Evolutionary conservation across 768 basidiomycete genomes (phyloP), one percentile per base, ranked within the genome.

Genomic region (Lyophyllum semitale): DNA sequence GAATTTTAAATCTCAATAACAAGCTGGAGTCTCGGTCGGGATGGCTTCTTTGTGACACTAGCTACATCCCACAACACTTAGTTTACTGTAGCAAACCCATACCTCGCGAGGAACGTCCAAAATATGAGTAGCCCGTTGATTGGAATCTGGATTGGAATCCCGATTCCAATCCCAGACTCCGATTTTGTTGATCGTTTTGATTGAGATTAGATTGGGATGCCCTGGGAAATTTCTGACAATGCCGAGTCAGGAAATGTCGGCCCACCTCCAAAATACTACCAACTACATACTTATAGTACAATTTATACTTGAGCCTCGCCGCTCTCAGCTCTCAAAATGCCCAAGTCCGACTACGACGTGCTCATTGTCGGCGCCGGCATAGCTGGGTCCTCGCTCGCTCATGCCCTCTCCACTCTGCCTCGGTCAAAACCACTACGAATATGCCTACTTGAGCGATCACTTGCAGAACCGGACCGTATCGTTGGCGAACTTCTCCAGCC

Each of bases 401-500:
- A 93, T 67, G 88, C 89, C 0, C 88, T 99, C 38, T 85, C 93
- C 4, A 77, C 80, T 1, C 64, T 82, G 9, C 76, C 80, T 2
- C 77, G 83, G 38, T 46, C 70, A 18, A 74, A 74, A 50, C 88
- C 88, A 13, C 81, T 94, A 18, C 82, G 85, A 20, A 87, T 98
- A 60, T 88, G 88, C 17, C 74, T 98, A 0, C 77, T 99, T 52
- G 97, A 99, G 71, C 87, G 96, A 11, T 96, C 95, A 13, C 80
- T 98, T 3, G 80, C 88, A 0, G 90, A 93, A 68, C 97, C 97
- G 0, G 94, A 98, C 78, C 83, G 97, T 17, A 98, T 99, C 61
- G 97, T 98, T 30, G 97, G 97, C 23, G 97, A 99, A 70, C 84
- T 98, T 1, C 76, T 99, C 22, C 97, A 99, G 66, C 97, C 97